A percentile compares a stretch with the other conserved stretches of the same genome.
Evolutionary conservation across 495 filamentous ascomycete genomes (phyloP).

Genomic region (Cudoniella acicularis): DNA sequence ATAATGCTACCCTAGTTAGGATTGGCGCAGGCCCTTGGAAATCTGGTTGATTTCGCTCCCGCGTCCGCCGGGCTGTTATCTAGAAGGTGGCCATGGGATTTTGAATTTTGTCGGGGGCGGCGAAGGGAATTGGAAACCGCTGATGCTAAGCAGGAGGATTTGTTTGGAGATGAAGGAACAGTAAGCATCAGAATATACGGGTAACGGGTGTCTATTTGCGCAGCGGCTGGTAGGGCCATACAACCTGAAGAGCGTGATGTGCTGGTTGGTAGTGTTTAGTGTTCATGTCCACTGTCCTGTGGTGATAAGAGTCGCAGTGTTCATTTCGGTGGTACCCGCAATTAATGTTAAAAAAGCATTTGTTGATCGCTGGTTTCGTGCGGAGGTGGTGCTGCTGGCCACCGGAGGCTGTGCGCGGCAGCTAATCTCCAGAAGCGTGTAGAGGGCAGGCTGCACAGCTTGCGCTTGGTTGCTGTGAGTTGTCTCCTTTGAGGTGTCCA

Average conservation of each 20-base stretch:
- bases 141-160: too few relatives aligned
- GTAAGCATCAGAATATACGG: background rate
- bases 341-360: background rate
- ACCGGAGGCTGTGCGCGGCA: background rate
- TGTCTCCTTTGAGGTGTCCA: too few relatives aligned
- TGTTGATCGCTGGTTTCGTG: background rate
- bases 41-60: constrained; percentile 1
- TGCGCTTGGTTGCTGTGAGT: too few relatives aligned
- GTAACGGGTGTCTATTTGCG: background rate
- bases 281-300: background rate
- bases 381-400: background rate
- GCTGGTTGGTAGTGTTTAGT: too few relatives aligned
- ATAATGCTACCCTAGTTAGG: constrained; percentile 4
- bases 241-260: too few relatives aligned
- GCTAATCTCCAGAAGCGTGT: background rate
- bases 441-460: too few relatives aligned
- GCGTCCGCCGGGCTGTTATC: background rate
- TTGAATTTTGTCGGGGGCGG: background rate
- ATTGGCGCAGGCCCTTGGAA: constrained; percentile 5
- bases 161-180: background rate
- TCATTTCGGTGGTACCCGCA: background rate
- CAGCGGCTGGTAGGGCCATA: too few relatives aligned
- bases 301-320: background rate
- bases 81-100: background rate
- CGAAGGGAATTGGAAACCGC: background rate